Evolutionary conservation across 2,329 filamentous ascomycete genomes (phyloP).

Genomic region (Alternaria postmessia): DNA sequence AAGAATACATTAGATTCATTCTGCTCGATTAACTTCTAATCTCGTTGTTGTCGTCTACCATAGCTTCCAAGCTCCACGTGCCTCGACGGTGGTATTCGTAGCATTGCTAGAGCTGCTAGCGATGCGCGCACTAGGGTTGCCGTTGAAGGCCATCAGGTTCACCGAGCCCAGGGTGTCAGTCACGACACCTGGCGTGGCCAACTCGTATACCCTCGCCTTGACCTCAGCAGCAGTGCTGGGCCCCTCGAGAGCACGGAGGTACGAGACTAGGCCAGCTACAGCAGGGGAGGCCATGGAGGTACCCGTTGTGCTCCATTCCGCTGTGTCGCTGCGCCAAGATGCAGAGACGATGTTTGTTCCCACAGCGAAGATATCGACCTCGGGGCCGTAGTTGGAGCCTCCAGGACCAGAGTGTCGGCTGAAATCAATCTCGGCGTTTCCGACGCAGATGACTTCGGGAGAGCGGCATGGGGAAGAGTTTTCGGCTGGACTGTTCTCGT

Average conservation of each 20-base stretch:
- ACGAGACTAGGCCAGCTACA: constrained; percentile 72
- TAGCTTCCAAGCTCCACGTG: neutral
- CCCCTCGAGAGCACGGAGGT: constrained; percentile 65
- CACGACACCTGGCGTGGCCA: constrained; percentile 34
- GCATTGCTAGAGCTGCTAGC: neutral
- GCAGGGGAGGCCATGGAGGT: constrained; percentile 75
- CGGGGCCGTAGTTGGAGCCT: constrained; percentile 49
- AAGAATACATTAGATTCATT: neutral
- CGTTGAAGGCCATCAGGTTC: constrained; percentile 43
- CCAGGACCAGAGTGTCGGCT: constrained; percentile 20
- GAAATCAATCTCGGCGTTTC: constrained; percentile 41
- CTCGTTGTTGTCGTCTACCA: neutral
- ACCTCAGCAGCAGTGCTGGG: constrained; percentile 27
- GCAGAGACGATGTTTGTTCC: constrained; percentile 55
- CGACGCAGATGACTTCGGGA: constrained; percentile 49
- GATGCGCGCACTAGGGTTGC: constrained; percentile 16
- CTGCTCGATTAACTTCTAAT: neutral
- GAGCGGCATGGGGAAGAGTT: constrained; percentile 44
- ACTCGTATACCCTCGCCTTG: constrained; percentile 32
- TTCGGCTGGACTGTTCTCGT: constrained; percentile 38
- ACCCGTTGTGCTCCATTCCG: constrained; percentile 59
- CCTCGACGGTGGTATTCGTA: neutral
- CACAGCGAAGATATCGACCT: constrained; percentile 51
- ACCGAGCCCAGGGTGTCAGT: constrained; percentile 30
- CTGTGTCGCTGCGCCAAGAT: constrained; percentile 55